These are phyloP conservation scores for Dichotomocladium elegans DNA, from an alignment of 371 early-diverging fungal species.

Conservation along the genomic window DNA sequence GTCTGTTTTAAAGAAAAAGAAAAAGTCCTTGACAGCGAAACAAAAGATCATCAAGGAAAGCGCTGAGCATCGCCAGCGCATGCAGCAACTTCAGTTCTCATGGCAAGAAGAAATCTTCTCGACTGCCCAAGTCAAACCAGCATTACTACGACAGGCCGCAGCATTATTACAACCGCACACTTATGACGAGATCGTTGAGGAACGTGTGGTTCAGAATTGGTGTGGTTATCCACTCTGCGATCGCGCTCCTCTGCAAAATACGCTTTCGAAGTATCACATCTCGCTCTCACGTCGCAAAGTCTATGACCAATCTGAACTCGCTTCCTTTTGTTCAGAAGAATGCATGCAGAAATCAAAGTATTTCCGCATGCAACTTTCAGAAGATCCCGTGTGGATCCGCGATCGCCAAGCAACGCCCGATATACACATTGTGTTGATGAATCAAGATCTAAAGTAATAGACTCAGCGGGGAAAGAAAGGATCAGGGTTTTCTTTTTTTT, in stretches of 20 bases:
- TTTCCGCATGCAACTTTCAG: conserved; percentile 54
- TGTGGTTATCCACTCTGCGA: conserved; percentile 74
- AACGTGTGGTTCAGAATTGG: conserved; percentile 55
- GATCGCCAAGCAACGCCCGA: conserved; percentile 12
- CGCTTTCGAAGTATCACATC: conserved; percentile 53
- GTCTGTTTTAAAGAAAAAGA: too few relatives aligned
- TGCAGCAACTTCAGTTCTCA: conserved; percentile 48
- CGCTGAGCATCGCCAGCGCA: conserved; percentile 40
- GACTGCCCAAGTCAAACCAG: conserved; percentile 8
- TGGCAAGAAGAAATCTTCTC: conserved; percentile 60
- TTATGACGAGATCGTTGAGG: conserved; percentile 62
- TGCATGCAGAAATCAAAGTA: conserved; percentile 64
- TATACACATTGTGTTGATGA: conserved; percentile 22
- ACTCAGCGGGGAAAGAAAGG: too few relatives aligned
- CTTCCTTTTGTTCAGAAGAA: conserved; percentile 56
- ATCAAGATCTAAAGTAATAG: conserved; percentile 40
- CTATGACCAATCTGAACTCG: conserved; percentile 58
- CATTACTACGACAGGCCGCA: conserved; percentile 29
- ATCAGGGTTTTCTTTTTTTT: background rate
- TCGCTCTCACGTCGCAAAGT: conserved; percentile 60
- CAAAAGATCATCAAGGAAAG: conserved; percentile 47
- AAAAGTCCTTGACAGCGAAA: conserved; percentile 22
- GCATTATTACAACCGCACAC: conserved; percentile 42
- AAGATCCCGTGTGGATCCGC: conserved; percentile 62
- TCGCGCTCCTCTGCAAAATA: conserved; percentile 14